Percentiles rank a stretch among this genome's conserved stretches.
These are phyloP conservation scores for Ogataea ganodermae DNA, from an alignment of 805 yeast species.

Conservation along the genomic window DNA sequence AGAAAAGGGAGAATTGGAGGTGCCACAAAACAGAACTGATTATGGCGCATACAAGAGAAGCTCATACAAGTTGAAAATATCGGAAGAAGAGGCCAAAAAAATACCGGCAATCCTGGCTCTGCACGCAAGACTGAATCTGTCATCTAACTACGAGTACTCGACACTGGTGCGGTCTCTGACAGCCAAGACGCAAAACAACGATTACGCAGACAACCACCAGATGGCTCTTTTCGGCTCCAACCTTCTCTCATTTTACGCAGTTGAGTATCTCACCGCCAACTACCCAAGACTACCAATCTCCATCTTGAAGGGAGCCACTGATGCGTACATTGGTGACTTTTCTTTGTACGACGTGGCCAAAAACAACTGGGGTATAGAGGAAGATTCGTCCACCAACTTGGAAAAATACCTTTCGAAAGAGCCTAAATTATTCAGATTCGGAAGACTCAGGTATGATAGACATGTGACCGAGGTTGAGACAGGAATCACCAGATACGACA, in stretches of 20 bases:
- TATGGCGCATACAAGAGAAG: slow-evolving; percentile 36
- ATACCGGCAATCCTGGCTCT: slow-evolving; percentile 78
- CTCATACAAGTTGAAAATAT: slow-evolving; percentile 32
- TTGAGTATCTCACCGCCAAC: slow-evolving; percentile 68
- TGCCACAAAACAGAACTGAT: slow-evolving; percentile 29
- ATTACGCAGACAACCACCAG: slow-evolving; percentile 72
- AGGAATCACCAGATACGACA: slow-evolving; percentile 44
- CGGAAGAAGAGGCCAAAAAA: slow-evolving; percentile 54
- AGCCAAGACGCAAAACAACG: slow-evolving; percentile 42
- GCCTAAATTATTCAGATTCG: slow-evolving; percentile 65
- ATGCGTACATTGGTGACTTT: slow-evolving; percentile 69
- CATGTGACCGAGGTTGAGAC: slow-evolving; percentile 53
- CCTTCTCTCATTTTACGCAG: slow-evolving; percentile 70
- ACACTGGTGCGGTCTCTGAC: slow-evolving; percentile 83
- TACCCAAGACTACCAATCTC: slow-evolving; percentile 91
- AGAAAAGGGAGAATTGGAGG: slow-evolving; percentile 15
- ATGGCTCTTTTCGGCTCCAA: slow-evolving; percentile 81
- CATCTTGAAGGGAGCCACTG: slow-evolving; percentile 73
- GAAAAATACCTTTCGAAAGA: slow-evolving; percentile 70
- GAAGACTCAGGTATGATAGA: slow-evolving; percentile 57
- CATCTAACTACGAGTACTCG: slow-evolving; percentile 55
- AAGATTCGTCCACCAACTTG: slow-evolving; percentile 62
- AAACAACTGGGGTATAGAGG: slow-evolving; percentile 83
- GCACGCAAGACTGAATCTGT: slow-evolving; percentile 72
- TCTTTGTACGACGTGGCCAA: slow-evolving; percentile 68